phyloP scores from a whole-genome alignment of 306 rosid genomes.

The Canavalia ensiformis region DNA sequence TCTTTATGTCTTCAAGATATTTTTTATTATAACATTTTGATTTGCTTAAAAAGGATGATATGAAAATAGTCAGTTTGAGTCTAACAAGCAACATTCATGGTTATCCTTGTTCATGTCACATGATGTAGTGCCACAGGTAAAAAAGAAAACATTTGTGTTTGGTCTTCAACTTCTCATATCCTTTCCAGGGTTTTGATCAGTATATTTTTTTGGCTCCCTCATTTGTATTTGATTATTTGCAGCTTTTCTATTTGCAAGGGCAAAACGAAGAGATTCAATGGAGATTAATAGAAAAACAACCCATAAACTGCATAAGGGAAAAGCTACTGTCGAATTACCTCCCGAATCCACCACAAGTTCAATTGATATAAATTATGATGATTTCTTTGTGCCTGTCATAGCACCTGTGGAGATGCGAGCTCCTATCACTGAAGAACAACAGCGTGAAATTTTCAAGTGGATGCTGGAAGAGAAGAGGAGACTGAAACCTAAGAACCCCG shows the following conservation, averaged over 20 bases:
- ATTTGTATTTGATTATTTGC: constrained; percentile 49
- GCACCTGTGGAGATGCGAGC: constrained; percentile 42
- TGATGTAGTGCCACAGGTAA: not conserved
- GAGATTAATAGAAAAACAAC: constrained; percentile 44
- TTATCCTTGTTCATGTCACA: not conserved
- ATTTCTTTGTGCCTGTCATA: constrained; percentile 49
- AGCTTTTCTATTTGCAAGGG: constrained; percentile 76
- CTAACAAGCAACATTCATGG: not conserved
- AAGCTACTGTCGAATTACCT: constrained; percentile 57
- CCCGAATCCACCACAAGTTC: constrained; percentile 51
- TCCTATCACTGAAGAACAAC: constrained; percentile 66
- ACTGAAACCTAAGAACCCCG: constrained; percentile 55
- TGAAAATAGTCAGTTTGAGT: constrained; percentile 19
- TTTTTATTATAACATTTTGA: constrained; percentile 29
- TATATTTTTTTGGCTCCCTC: constrained; percentile 26
- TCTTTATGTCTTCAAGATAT: not conserved
- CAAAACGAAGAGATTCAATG: constrained; percentile 60
- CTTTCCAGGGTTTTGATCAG: not conserved
- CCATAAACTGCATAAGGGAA: constrained; percentile 51
- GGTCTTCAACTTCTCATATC: not conserved
- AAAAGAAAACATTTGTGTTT: not conserved
- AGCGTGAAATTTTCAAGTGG: constrained; percentile 65
- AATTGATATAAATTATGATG: constrained; percentile 50
- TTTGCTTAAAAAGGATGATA: constrained; percentile 1
- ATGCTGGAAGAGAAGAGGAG: constrained; percentile 74